phyloP scores from a whole-genome alignment of 257 asterid species.

The Paulownia fortunei region DNA sequence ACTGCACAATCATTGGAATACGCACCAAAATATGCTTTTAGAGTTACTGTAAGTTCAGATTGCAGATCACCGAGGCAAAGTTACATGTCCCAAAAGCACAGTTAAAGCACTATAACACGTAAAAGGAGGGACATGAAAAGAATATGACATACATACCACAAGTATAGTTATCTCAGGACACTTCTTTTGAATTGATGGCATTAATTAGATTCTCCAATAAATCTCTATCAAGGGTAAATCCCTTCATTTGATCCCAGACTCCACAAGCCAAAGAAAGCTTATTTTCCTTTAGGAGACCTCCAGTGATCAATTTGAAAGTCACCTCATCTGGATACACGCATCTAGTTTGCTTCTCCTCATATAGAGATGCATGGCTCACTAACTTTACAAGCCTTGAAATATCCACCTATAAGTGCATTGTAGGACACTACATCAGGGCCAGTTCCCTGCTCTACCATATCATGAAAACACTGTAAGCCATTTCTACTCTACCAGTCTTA shows the following conservation, averaged over 20 bases:
- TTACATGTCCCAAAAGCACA: neutral
- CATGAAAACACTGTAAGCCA: constrained; percentile 66
- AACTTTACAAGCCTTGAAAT: constrained; percentile 67
- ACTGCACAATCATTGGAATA: too few species aligned
- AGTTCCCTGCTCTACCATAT: constrained; percentile 72
- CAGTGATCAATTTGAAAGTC: constrained; percentile 73
- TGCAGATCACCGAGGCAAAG: constrained; percentile 12
- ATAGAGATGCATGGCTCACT: constrained; percentile 74
- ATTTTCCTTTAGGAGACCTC: constrained; percentile 78
- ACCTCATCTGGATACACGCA: constrained; percentile 77
- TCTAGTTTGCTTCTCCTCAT: constrained; percentile 69
- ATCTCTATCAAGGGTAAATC: constrained; percentile 85
- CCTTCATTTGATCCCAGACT: constrained; percentile 94
- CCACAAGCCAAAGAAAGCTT: constrained; percentile 72
- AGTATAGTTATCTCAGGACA: constrained; percentile 38
- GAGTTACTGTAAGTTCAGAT: constrained; percentile 10
- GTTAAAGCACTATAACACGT: neutral
- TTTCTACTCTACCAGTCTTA: constrained; percentile 60
- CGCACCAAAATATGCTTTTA: neutral
- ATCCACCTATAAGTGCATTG: constrained; percentile 80
- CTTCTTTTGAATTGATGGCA: constrained; percentile 55
- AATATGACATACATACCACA: constrained; percentile 28
- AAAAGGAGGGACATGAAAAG: too few species aligned
- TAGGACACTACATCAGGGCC: constrained; percentile 76
- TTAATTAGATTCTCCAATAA: constrained; percentile 68